phyloP scores from a whole-genome alignment of 805 yeast genomes.

The Starmera dryadoides region DNA sequence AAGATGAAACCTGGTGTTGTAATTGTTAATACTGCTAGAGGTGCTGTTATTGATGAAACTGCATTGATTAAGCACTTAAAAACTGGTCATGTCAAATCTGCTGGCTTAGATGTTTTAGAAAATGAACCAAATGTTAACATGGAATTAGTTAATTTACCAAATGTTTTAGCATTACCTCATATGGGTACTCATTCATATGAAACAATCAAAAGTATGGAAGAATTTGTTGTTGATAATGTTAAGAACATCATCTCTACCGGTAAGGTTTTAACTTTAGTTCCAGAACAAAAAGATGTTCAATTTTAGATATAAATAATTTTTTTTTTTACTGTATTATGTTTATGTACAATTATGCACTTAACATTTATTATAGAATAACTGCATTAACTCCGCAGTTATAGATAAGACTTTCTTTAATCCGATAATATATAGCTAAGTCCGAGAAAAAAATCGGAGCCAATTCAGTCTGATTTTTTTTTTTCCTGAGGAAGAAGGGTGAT shows the following conservation, averaged over 20 bases:
- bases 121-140: constrained; percentile 64
- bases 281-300: constrained; percentile 50
- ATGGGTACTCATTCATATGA: constrained; percentile 80
- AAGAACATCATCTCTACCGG: constrained; percentile 53
- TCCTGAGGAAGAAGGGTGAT: too few relatives aligned
- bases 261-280: constrained; percentile 68
- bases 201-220: constrained; percentile 77
- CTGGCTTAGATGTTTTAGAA: constrained; percentile 74
- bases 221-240: constrained; percentile 65
- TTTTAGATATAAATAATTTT: too few relatives aligned
- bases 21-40: constrained; percentile 79
- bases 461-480: too few relatives aligned
- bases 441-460: too few relatives aligned
- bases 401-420: too few relatives aligned
- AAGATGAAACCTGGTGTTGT: constrained; percentile 78
- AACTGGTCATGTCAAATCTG: constrained; percentile 56
- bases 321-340: too few relatives aligned
- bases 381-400: too few relatives aligned
- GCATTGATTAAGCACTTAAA: constrained; percentile 51
- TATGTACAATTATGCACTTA: too few relatives aligned
- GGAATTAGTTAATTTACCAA: constrained; percentile 55
- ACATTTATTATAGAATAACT: too few relatives aligned
- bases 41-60: constrained; percentile 68
- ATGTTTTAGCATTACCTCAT: constrained; percentile 78
- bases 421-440: too few relatives aligned